These are phyloP conservation scores for Talaromyces nanjingensis DNA, from an alignment of 495 filamentous ascomycete genomes.

Conservation along the genomic window DNA sequence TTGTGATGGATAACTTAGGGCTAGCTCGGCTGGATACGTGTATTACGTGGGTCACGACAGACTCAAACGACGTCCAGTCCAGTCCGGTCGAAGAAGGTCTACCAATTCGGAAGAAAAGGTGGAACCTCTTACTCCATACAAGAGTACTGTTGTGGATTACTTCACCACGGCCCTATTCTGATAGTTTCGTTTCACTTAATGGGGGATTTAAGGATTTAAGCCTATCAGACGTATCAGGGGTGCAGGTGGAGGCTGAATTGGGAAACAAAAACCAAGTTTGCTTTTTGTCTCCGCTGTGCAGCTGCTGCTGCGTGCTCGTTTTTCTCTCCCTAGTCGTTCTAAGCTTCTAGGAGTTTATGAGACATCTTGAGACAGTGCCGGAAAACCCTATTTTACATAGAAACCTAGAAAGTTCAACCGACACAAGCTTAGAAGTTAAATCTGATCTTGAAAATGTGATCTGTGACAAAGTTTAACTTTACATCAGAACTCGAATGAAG, in stretches of 20 bases:
- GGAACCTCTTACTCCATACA: not conserved
- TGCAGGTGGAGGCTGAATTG: not conserved
- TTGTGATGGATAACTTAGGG: not conserved
- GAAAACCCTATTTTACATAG: not conserved
- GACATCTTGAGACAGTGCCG: slow-evolving; percentile 1
- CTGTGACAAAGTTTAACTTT: not conserved
- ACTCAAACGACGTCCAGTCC: not conserved
- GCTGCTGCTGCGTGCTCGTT: not conserved
- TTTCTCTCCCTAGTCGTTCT: not conserved
- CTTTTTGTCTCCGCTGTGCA: not conserved
- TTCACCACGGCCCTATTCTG: not conserved
- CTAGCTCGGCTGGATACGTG: not conserved
- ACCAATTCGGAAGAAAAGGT: not conserved
- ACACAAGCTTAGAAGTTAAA: not conserved
- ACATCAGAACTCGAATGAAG: not conserved
- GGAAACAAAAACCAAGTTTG: not conserved
- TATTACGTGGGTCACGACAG: not conserved
- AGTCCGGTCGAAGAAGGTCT: not conserved
- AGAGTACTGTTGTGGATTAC: not conserved
- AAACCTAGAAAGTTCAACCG: not conserved
- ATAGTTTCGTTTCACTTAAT: not conserved
- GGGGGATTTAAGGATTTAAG: not conserved
- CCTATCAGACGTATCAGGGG: not conserved
- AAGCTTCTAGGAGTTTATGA: not conserved
- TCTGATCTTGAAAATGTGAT: not conserved